phyloP scores from a whole-genome alignment of 148 eudicot genomes.

The Vaccinium vitisidaea region DNA sequence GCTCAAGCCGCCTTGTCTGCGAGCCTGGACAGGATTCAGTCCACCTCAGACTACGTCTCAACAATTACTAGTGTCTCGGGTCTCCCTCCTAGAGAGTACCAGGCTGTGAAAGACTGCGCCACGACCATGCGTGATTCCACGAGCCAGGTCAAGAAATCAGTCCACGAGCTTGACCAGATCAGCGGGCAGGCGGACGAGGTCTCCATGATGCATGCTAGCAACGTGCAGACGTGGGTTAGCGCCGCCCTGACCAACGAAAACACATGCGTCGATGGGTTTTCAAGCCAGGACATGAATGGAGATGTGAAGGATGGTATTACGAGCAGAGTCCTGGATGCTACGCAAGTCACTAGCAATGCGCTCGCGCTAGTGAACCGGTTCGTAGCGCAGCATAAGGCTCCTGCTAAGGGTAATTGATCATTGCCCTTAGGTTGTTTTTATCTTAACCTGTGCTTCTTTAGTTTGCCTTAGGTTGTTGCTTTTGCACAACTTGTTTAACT shows the following conservation, averaged over 20 bases:
- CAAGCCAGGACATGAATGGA: slow-evolving; percentile 23
- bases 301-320: slow-evolving; percentile 30
- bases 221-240: slow-evolving; percentile 72
- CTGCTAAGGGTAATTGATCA: neutral
- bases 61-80: slow-evolving; percentile 24
- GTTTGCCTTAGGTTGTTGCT: neutral
- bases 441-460: no score
- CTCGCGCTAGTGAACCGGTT: slow-evolving; percentile 58
- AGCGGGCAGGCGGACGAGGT: slow-evolving; percentile 29
- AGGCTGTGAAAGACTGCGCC: slow-evolving; percentile 58
- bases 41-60: slow-evolving; percentile 35
- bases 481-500: neutral
- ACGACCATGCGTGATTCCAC: slow-evolving; percentile 47
- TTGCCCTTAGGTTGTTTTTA: neutral
- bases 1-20: slow-evolving; percentile 55
- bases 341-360: slow-evolving; percentile 60
- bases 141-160: slow-evolving; percentile 48
- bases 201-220: slow-evolving; percentile 60
- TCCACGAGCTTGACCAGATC: slow-evolving; percentile 44
- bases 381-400: slow-evolving; percentile 19
- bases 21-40: slow-evolving; percentile 42
- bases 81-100: slow-evolving; percentile 39
- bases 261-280: slow-evolving; percentile 58
- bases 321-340: slow-evolving; percentile 30
- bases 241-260: slow-evolving; percentile 51